Percentiles rank a stretch among this genome's conserved stretches.
Conservation (phyloP, 495 filamentous ascomycete species). For the Parathielavia hyrcaniae region DNA sequence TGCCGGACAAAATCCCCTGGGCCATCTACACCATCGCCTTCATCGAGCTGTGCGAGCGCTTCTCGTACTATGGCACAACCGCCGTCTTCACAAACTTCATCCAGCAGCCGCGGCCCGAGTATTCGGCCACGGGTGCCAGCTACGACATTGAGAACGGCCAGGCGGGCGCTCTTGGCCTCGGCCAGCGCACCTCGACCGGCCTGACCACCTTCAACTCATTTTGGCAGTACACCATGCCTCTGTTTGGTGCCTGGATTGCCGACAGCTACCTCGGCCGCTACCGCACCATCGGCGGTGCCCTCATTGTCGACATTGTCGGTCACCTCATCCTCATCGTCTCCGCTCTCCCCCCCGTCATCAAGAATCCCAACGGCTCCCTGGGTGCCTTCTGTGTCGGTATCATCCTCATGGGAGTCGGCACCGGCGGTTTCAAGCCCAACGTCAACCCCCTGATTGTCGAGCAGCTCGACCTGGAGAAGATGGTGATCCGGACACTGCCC, state of each 20-base stretch:
- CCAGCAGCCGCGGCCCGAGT: conserved; percentile 54
- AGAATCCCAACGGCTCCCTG: conserved; percentile 46
- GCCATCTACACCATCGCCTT: conserved; percentile 64
- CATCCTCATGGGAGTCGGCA: conserved; percentile 61
- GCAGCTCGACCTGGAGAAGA: conserved; percentile 38
- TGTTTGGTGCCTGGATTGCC: conserved; percentile 62
- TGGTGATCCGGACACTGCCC: conserved; percentile 41
- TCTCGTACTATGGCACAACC: conserved; percentile 72
- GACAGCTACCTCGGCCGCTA: conserved; percentile 67
- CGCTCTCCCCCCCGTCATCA: conserved; percentile 56
- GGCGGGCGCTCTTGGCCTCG: conserved; percentile 61
- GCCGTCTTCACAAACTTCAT: conserved; percentile 57
- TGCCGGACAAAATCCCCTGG: conserved; percentile 60
- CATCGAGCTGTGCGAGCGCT: conserved; percentile 71
- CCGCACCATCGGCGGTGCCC: conserved; percentile 57
- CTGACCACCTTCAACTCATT: conserved; percentile 66
- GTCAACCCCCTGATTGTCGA: conserved; percentile 57
- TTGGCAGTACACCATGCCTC: conserved; percentile 67
- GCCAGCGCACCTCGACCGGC: conserved; percentile 59
- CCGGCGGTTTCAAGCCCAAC: conserved; percentile 61
- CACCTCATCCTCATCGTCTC: conserved; percentile 61
- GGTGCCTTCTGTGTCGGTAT: conserved; percentile 56
- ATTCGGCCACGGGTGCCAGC: conserved; percentile 56
- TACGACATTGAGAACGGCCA: conserved; percentile 37
- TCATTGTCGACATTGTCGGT: conserved; percentile 55